A percentile compares a stretch with the other conserved stretches of the same genome.
phyloP scores from a whole-genome alignment of 202 grass and related monocot species.

The Tripidium arundinaceum region DNA sequence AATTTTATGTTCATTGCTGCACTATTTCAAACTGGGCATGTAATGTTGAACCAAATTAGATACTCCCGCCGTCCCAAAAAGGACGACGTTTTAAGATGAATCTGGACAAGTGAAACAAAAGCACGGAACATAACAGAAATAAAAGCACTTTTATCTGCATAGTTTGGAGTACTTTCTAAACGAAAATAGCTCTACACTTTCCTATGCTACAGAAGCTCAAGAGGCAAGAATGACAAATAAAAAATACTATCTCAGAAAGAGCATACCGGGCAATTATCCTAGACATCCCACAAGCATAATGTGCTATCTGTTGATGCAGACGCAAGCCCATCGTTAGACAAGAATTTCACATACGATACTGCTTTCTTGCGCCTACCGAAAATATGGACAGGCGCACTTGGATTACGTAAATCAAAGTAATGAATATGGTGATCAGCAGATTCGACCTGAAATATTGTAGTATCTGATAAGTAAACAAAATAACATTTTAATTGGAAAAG shows the following conservation, averaged over 20 bases:
- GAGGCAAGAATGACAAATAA: slow-evolving; percentile 14
- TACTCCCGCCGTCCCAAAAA: too few relatives aligned
- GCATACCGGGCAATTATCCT: slow-evolving; percentile 79
- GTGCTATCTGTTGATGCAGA: slow-evolving; percentile 98
- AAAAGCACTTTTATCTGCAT: neutral
- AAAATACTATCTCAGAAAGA: slow-evolving; percentile 14
- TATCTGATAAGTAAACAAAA: slow-evolving; percentile 23
- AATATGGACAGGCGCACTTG: slow-evolving; percentile 67
- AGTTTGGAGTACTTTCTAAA: neutral
- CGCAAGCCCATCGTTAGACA: slow-evolving; percentile 86
- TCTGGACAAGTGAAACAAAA: too few relatives aligned
- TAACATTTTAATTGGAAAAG: neutral
- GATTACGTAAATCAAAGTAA: slow-evolving; percentile 97
- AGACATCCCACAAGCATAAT: slow-evolving; percentile 95
- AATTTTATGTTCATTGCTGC: too few relatives aligned
- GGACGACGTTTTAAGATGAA: too few relatives aligned
- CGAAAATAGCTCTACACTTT: neutral
- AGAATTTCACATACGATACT: slow-evolving; percentile 98
- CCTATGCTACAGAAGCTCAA: neutral
- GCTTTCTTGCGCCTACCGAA: slow-evolving; percentile 91
- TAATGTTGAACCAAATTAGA: too few relatives aligned
- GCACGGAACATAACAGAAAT: neutral
- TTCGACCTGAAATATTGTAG: slow-evolving; percentile 63
- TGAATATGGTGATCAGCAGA: slow-evolving; percentile 98
- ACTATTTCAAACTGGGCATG: too few relatives aligned